Evolutionary conservation across 768 basidiomycete genomes (phyloP).

Genomic region (Boletales sp.): DNA sequence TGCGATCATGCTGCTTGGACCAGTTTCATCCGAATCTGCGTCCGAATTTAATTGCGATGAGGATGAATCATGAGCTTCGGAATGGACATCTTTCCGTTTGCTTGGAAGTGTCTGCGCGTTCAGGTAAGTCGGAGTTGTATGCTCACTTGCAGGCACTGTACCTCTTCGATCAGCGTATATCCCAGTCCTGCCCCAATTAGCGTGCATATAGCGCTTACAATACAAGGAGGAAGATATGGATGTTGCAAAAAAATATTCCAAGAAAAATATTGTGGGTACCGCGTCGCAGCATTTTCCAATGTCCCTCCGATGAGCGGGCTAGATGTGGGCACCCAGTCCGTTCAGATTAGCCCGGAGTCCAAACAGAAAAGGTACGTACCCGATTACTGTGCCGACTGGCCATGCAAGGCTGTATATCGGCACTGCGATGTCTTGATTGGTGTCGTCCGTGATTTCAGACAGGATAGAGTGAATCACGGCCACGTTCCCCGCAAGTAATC

Average conservation of each 20-base stretch:
- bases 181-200: conserved; percentile 9
- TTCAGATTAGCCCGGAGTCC: not conserved
- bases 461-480: conserved; percentile 61
- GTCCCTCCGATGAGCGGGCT: conserved; percentile 24
- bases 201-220: conserved; percentile 7
- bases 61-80: not conserved
- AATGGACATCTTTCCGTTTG: conserved; percentile 2
- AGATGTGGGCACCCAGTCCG: not conserved
- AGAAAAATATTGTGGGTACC: conserved; percentile 10
- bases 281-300: conserved; percentile 14
- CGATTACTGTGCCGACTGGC: conserved; percentile 54
- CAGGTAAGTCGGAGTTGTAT: not conserved
- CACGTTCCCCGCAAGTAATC: conserved; percentile 57
- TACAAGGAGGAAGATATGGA: conserved; percentile 18
- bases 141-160: not conserved
- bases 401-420: conserved; percentile 56
- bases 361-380: conserved; percentile 30
- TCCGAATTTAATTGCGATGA: not conserved
- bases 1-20: conserved; percentile 26
- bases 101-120: conserved; percentile 14
- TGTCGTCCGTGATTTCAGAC: conserved; percentile 58
- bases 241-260: conserved; percentile 13
- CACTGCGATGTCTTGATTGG: conserved; percentile 57
- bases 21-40: not conserved
- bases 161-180: conserved; percentile 21